Evolutionary conservation across 2,329 filamentous ascomycete species (phyloP).

Genomic region (Colletotrichum paranaense): DNA sequence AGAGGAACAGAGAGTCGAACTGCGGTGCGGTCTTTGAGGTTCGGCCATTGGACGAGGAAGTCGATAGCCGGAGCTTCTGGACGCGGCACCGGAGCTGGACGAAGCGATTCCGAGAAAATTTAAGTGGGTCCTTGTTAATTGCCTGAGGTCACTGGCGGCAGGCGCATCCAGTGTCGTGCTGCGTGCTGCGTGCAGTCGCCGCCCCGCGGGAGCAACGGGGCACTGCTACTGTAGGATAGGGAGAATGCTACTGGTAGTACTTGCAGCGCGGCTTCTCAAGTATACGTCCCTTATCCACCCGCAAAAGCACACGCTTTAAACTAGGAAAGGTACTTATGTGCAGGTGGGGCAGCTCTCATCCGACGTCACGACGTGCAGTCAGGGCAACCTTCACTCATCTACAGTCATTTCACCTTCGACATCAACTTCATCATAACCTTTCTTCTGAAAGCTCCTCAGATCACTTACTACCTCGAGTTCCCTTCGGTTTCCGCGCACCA

Average conservation of each 20-base stretch:
- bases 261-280: neutral
- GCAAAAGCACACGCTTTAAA: neutral
- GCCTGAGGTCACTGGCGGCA: slow-evolving; percentile 13
- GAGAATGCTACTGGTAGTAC: neutral
- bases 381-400: neutral
- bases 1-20: neutral
- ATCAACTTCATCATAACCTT: neutral
- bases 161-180: neutral
- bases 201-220: neutral
- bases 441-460: neutral
- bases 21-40: neutral
- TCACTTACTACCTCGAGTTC: no score
- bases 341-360: neutral
- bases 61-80: neutral
- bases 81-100: neutral
- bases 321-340: neutral
- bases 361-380: slow-evolving; percentile 19
- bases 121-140: neutral
- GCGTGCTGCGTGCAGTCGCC: slow-evolving; percentile 1
- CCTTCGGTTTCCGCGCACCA: neutral
- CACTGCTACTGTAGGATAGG: neutral
- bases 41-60: neutral
- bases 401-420: neutral
- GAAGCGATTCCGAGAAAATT: slow-evolving; percentile 10
- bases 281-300: neutral